Conservation (phyloP, 495 filamentous ascomycete genomes). For the Pseudotulostoma volvatum region DNA sequence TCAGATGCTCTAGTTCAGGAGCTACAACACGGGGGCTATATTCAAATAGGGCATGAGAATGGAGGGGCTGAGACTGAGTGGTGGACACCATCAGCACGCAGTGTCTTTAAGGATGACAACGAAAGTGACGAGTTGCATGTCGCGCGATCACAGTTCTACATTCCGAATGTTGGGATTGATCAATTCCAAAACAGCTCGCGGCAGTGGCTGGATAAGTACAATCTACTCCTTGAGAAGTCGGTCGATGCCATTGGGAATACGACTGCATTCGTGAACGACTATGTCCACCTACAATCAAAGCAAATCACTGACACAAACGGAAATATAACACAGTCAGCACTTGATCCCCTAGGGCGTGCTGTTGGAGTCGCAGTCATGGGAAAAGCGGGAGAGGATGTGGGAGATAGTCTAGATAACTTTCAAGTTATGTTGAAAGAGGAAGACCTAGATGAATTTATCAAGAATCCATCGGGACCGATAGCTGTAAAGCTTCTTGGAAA, state of each 20-base stretch:
- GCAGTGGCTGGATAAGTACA: conserved; percentile 5
- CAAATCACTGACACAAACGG: conserved; percentile 9
- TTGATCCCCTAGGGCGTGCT: conserved; percentile 8
- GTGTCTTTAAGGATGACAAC: too few relatives aligned
- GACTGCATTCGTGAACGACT: conserved; percentile 3
- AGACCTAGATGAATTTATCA: conserved; percentile 3
- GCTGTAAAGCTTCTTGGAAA: neutral
- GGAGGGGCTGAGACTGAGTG: too few relatives aligned
- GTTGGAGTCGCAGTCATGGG: conserved; percentile 13
- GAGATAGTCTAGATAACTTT: conserved; percentile 10
- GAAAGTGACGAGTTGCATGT: too few relatives aligned
- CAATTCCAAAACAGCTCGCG: too few relatives aligned
- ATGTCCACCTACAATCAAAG: conserved; percentile 4
- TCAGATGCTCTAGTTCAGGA: too few relatives aligned
- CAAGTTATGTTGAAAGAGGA: conserved; percentile 1
- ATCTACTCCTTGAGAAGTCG: neutral
- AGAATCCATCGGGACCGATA: conserved; percentile 7
- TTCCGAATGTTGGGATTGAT: too few relatives aligned
- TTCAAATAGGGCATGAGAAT: too few relatives aligned
- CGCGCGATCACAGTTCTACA: too few relatives aligned
- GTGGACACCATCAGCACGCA: too few relatives aligned
- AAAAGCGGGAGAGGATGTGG: conserved; percentile 7
- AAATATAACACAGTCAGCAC: conserved; percentile 5
- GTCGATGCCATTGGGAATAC: conserved; percentile 4
- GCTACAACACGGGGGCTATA: too few relatives aligned